Evolutionary conservation across 1,284 basidiomycete genomes (phyloP).

Genomic region (Chalciporus piperatoides): DNA sequence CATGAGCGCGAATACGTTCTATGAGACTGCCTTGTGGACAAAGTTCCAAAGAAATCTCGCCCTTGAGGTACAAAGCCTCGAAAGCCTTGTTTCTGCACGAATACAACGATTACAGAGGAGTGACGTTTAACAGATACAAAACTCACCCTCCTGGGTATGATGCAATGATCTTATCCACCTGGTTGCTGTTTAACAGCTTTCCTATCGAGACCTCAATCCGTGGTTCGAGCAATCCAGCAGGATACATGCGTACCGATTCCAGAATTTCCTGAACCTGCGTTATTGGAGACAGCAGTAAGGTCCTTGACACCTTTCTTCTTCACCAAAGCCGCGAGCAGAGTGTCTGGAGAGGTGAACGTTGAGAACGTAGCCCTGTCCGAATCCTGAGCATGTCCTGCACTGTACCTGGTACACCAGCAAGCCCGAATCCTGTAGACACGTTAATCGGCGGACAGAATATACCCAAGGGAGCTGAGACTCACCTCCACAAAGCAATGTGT

Average conservation of each 20-base stretch:
- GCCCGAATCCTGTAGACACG: conserved; percentile 64
- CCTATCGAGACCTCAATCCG: conserved; percentile 43
- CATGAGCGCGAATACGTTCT: conserved; percentile 88
- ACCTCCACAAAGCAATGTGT: conserved; percentile 81
- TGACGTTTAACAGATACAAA: not conserved
- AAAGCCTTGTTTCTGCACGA: conserved; percentile 69
- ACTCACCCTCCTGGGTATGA: conserved; percentile 83
- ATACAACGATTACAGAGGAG: conserved; percentile 1
- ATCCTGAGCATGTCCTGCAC: not conserved
- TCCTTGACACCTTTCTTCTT: conserved; percentile 68
- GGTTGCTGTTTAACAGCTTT: conserved; percentile 70
- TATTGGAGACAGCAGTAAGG: conserved; percentile 87
- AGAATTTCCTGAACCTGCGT: conserved; percentile 74
- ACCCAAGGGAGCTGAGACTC: conserved; percentile 20
- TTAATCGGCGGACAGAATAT: conserved; percentile 7
- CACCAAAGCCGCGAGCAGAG: conserved; percentile 77
- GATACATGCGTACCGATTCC: conserved; percentile 64
- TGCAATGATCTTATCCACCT: conserved; percentile 82
- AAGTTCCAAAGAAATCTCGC: conserved; percentile 82
- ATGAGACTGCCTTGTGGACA: conserved; percentile 90
- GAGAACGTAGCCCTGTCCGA: not conserved
- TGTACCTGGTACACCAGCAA: conserved; percentile 70
- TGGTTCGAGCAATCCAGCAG: not conserved
- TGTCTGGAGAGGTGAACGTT: conserved; percentile 48
- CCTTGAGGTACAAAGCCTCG: conserved; percentile 74